Base-by-base conservation (phyloP, 2,329 filamentous ascomycete genomes). In the Dothideomycetes sp. region DNA sequence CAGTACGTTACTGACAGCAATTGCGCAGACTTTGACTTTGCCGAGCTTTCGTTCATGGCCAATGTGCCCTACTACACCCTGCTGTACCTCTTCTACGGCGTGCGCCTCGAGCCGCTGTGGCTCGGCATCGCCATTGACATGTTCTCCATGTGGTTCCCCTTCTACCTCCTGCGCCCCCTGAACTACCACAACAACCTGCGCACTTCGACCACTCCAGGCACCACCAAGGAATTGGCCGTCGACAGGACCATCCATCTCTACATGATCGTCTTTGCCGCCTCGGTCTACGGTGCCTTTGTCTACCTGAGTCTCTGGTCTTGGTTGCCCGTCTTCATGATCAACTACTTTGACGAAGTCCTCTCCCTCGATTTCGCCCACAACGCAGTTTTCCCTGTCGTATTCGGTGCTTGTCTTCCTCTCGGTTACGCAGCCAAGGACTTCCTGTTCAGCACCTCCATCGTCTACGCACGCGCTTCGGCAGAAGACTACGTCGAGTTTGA, bases 21-120 rank as follows among this genome's bases (percentile, higher is more conserved):
- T 11, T 2, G 8, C 16, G 43, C 49, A 64, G 62, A 61, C 53
- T 54, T 64, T 44, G 68, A 70, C 50, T 58, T 69, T 41, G 53
- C 58, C 33, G 58, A 60, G 15, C 60, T 70, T 30, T 60, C 62
- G 4, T 51, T 85, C 46, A 67, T 95, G 29, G 80, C 81, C 41
- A 79, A 86, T 61, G 74, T 82, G 15, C 89, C 88, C 30, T 75
- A 77, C 52, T 76, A 82, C 47, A 84, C 83, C 56, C 77, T 95
- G 30, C 69, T 94, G 19, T 70, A 71, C 20, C 78, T 78, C 38
- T 94, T 93, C 67, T 94, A 93, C 71, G 63, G 69, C 24, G 71
- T 93, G 50, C 72, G 74, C 18, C 66, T 74, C 18, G 60, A 67
- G 39, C 80, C 82, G 0, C 70, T 80, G 15, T 53, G 78, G 20